These are phyloP conservation scores for Symbiotaphrina buchneri DNA, from an alignment of 495 filamentous ascomycete genomes.

Conservation along the genomic window DNA sequence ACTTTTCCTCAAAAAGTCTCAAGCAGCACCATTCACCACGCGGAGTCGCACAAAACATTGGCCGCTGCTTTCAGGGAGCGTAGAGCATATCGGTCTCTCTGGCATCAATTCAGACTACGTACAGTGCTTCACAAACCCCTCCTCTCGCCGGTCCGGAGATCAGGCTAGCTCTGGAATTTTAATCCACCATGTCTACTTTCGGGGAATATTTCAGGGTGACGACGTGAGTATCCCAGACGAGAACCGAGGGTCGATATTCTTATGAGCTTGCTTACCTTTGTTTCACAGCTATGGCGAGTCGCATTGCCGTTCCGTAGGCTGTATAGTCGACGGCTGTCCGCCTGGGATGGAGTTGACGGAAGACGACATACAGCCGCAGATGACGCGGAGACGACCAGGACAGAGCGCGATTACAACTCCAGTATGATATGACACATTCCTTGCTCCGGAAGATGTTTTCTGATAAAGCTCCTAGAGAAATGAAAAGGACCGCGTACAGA, in stretches of 20 bases:
- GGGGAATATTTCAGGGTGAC: slow-evolving; percentile 67
- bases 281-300: slow-evolving; percentile 63
- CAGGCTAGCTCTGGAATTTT: too few relatives aligned
- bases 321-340: slow-evolving; percentile 73
- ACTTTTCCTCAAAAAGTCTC: too few relatives aligned
- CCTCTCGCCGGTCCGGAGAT: too few relatives aligned
- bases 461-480: slow-evolving; percentile 23
- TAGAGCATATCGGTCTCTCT: too few relatives aligned
- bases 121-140: too few relatives aligned
- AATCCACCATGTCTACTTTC: slow-evolving; percentile 66
- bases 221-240: slow-evolving; percentile 33
- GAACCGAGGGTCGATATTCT: too few relatives aligned
- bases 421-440: slow-evolving; percentile 1
- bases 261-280: slow-evolving; percentile 1
- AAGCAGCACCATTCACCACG: too few relatives aligned
- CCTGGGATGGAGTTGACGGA: slow-evolving; percentile 79
- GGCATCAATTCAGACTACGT: too few relatives aligned
- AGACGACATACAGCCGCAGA: slow-evolving; percentile 81
- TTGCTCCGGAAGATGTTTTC: neutral
- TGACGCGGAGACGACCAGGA: slow-evolving; percentile 77
- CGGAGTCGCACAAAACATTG: too few relatives aligned
- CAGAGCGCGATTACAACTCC: slow-evolving; percentile 84
- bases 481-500: slow-evolving; percentile 79
- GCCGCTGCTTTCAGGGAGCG: too few relatives aligned
- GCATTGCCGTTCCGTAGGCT: slow-evolving; percentile 76